Percentiles rank a stretch among this genome's conserved stretches.
These are phyloP conservation scores for Nicotiana paniculata DNA, from an alignment of 257 asterid genomes.

Conservation along the genomic window DNA sequence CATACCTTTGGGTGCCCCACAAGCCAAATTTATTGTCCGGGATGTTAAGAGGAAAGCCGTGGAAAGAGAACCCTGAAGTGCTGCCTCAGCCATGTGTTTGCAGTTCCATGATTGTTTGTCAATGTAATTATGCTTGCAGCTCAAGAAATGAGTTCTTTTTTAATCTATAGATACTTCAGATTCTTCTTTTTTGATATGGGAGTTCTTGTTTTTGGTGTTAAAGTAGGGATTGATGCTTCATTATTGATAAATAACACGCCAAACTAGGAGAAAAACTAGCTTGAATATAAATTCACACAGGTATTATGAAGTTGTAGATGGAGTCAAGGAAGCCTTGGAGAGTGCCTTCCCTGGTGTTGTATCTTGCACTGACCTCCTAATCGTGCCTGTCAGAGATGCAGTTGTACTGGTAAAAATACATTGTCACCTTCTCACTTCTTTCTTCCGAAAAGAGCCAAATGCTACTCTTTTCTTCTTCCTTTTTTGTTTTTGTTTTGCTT, in stretches of 20 bases:
- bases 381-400: constrained; percentile 95
- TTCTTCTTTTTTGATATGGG: neutral
- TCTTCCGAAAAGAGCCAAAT: too few relatives aligned
- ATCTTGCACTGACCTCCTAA: constrained; percentile 84
- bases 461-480: neutral
- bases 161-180: too few relatives aligned
- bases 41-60: constrained; percentile 46
- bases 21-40: constrained; percentile 58
- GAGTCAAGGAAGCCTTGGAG: constrained; percentile 64
- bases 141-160: too few relatives aligned
- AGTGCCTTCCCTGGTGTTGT: constrained; percentile 57
- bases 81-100: constrained; percentile 87
- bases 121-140: constrained; percentile 38
- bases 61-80: constrained; percentile 57
- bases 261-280: constrained; percentile 62
- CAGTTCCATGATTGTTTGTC: constrained; percentile 95
- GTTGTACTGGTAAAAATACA: constrained; percentile 51
- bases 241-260: constrained; percentile 76
- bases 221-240: constrained; percentile 85
- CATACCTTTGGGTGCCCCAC: constrained; percentile 19
- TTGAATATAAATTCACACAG: constrained; percentile 68
- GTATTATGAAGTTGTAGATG: constrained; percentile 69
- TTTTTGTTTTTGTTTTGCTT: neutral
- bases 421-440: neutral
- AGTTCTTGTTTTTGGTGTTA: neutral